Evolutionary conservation across 1,284 basidiomycete species (phyloP), one percentile per base, ranked within the genome.

Genomic region (Megacollybia platyphylla): DNA sequence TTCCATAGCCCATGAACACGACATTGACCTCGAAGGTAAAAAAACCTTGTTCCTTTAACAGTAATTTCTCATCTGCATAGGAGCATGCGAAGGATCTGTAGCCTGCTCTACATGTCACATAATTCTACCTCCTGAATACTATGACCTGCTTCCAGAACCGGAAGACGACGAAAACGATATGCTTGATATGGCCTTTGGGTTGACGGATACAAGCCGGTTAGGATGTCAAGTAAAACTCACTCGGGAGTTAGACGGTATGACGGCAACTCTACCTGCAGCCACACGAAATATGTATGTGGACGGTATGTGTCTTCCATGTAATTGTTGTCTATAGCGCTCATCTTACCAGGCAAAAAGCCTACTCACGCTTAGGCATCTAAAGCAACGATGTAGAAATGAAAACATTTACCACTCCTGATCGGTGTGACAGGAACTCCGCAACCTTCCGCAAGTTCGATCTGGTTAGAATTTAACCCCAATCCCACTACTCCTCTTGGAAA

Each of bases 71-170:
- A 15, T 29, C 28, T 44, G 11, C 40, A 34, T 54, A 93, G 89
- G 91, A 49, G 92, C 92, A 24, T 98, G 96, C 60, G 94, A 97
- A 70, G 87, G 90, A 39, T 96, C 90, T 0, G 79, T 97, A 43
- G 96, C 94, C 15, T 98, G 94, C 60, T 97, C 93, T 24, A 98
- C 96, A 31, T 98, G 96, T 60, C 94, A 98, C 60, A 81, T 97
- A 46, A 90, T 97, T 44, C 72, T 97, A 36, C 73, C 82, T 39
- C 78, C 79, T 7, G 79, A 90, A 52, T 70, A 81, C 46, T 97
- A 90, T 57, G 89, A 97, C 59, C 57, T 74, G 39, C 68, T 97
- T 2, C 82, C 87, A 2, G 93, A 97, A 56, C 91, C 94, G 1
- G 86, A 87, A 46, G 94, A 98, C 52, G 94, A 98, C 57, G 94